Evolutionary conservation across 305 asterid species (phyloP).

Genomic region (Fraxinus nigra): DNA sequence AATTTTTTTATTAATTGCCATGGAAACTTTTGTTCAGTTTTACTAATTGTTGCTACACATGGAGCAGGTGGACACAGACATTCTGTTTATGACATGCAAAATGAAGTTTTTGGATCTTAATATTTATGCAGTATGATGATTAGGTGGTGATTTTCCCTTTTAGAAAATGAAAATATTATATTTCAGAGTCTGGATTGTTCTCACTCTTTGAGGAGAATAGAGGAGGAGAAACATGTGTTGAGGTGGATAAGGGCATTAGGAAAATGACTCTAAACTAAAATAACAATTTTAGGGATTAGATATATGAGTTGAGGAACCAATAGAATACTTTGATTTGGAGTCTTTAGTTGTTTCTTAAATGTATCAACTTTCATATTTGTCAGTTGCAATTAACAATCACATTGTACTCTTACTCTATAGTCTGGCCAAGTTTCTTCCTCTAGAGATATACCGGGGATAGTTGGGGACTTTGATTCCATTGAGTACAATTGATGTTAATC

Average conservation of each 20-base stretch:
- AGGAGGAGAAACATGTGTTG: neutral
- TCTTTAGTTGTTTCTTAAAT: neutral
- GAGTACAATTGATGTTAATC: slow-evolving; percentile 1
- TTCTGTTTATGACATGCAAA: neutral
- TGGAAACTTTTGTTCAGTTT: neutral
- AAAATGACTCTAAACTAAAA: neutral
- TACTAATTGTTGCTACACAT: neutral
- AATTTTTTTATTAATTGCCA: neutral
- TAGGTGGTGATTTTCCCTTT: too few relatives aligned
- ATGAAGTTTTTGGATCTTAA: neutral
- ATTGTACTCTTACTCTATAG: neutral
- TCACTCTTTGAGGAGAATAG: neutral
- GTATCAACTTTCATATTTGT: neutral
- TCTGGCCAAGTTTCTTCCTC: neutral
- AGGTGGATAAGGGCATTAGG: neutral
- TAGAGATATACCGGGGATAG: neutral
- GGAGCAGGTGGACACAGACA: neutral
- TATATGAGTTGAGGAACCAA: neutral
- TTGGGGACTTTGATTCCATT: neutral
- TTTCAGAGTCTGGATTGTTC: neutral
- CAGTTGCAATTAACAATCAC: neutral
- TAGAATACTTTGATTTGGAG: neutral
- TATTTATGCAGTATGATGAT: too few relatives aligned
- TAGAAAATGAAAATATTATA: neutral
- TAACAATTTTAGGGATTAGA: neutral